These are phyloP conservation scores for Naganishia randhawae DNA, from an alignment of 768 basidiomycete species.

Conservation along the genomic window DNA sequence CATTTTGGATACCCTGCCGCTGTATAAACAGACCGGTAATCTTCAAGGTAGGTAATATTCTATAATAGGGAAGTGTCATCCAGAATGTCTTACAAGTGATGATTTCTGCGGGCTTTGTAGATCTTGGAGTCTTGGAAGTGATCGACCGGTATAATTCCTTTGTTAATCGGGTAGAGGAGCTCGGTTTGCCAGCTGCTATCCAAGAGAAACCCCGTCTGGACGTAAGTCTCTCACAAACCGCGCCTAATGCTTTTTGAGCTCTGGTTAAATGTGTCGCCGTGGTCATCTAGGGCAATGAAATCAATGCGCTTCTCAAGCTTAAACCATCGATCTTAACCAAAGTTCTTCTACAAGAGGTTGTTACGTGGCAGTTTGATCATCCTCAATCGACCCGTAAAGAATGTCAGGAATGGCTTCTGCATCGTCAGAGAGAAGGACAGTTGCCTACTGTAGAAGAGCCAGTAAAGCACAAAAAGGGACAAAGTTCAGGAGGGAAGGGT, in stretches of 20 bases:
- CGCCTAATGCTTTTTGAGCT: too few species aligned
- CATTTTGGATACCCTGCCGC: constrained; percentile 61
- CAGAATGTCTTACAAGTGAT: not conserved
- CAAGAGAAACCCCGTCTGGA: constrained; percentile 73
- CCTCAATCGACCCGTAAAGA: constrained; percentile 64
- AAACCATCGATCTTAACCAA: constrained; percentile 71
- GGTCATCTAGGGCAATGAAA: constrained; percentile 67
- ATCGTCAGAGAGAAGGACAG: constrained; percentile 53
- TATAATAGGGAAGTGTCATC: not conserved
- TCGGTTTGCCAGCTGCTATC: constrained; percentile 60
- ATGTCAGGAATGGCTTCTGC: constrained; percentile 65
- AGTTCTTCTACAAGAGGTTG: constrained; percentile 61
- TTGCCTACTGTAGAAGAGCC: constrained; percentile 20
- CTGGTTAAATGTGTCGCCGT: too few species aligned
- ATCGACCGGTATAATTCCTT: constrained; percentile 67
- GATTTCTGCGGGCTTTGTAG: not conserved
- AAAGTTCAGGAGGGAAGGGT: not conserved
- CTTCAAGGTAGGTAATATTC: not conserved
- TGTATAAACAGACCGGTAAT: constrained; percentile 1
- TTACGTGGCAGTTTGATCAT: constrained; percentile 82
- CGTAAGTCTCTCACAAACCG: constrained; percentile 58
- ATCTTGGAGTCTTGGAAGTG: constrained; percentile 53
- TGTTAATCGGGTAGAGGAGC: constrained; percentile 59
- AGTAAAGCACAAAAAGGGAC: constrained; percentile 21
- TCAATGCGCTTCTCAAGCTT: constrained; percentile 57